A percentile compares a stretch with the other conserved stretches of the same genome.
These are phyloP conservation scores for Syzygium oleosum DNA, from an alignment of 345 rosid species.

Conservation along the genomic window DNA sequence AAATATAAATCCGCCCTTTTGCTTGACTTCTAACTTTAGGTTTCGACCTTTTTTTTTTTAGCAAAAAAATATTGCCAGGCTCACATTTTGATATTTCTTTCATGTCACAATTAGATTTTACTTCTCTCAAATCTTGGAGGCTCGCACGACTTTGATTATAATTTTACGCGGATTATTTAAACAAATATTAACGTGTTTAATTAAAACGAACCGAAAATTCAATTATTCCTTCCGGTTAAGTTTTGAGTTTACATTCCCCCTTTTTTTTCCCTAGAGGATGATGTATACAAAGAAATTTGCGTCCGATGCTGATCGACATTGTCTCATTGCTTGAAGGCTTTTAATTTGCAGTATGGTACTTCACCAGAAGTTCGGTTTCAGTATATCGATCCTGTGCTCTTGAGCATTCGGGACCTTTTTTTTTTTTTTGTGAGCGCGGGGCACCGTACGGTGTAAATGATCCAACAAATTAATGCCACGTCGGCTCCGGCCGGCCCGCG, in stretches of 20 bases:
- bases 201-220: background rate
- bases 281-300: background rate
- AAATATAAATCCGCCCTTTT: background rate
- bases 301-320: background rate
- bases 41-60: no score
- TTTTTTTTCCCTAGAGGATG: background rate
- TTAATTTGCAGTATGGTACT: background rate
- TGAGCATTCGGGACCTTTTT: background rate
- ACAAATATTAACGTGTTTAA: background rate
- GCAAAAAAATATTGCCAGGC: background rate
- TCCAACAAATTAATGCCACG: background rate
- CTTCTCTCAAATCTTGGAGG: background rate
- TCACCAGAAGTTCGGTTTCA: background rate
- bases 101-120: background rate
- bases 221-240: background rate
- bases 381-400: background rate
- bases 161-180: fast-evolving
- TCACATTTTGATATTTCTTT: background rate
- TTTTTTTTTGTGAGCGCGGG: background rate
- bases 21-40: background rate
- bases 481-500: background rate
- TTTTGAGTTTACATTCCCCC: background rate
- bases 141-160: background rate
- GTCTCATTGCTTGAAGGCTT: background rate
- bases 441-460: background rate